These are phyloP conservation scores for Pyricularia sp. DNA, from an alignment of 2,329 filamentous ascomycete genomes.

Conservation along the genomic window DNA sequence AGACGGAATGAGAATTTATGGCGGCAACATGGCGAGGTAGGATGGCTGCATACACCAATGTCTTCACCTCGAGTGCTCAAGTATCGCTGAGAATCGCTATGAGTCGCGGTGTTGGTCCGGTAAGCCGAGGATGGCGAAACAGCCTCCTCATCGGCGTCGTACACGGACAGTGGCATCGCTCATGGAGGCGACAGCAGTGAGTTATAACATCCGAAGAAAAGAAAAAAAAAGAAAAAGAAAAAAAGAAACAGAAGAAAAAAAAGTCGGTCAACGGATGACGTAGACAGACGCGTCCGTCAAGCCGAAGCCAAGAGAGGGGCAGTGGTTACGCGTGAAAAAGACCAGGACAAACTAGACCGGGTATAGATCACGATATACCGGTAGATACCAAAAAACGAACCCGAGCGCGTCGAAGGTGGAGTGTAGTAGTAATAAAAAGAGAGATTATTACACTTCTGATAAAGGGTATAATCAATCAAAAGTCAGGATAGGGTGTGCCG, in stretches of 20 bases:
- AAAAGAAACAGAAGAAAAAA: neutral
- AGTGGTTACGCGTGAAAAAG: neutral
- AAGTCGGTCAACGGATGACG: neutral
- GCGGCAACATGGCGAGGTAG: neutral
- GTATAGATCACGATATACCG: neutral
- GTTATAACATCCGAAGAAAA: neutral
- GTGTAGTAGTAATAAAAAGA: neutral
- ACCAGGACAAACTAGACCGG: neutral
- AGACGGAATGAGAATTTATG: neutral
- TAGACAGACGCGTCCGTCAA: neutral
- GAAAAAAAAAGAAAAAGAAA: neutral
- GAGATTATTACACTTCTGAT: neutral
- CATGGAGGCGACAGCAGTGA: neutral
- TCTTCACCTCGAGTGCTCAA: neutral
- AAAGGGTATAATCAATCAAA: neutral
- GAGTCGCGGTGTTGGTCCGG: neutral
- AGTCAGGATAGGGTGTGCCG: neutral
- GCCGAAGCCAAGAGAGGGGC: neutral
- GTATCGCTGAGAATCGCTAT: neutral
- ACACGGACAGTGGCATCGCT: neutral
- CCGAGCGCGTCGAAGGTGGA: neutral
- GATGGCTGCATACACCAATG: neutral
- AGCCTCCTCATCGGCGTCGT: neutral
- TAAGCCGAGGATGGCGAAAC: neutral
- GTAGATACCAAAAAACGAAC: neutral